Conservation (phyloP, 2,329 filamentous ascomycete genomes). For the Colletotrichum cordylinicola region DNA sequence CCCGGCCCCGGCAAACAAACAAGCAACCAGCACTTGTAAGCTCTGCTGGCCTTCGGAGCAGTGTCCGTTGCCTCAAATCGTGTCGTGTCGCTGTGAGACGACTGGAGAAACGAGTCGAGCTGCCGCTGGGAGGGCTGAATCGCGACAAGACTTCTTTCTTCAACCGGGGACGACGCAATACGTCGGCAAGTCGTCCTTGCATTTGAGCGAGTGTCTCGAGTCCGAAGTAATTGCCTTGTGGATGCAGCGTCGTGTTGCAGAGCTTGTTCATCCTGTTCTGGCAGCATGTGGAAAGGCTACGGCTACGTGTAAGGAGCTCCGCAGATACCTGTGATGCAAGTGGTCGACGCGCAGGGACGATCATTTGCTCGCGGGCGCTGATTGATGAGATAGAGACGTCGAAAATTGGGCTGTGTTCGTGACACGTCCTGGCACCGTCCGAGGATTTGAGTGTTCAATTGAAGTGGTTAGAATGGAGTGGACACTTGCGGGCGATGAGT, state of each 20-base stretch:
- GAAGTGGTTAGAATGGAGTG: neutral
- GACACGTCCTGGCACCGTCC: neutral
- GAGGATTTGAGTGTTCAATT: neutral
- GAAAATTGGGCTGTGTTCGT: neutral
- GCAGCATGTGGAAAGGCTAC: neutral
- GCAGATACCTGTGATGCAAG: neutral
- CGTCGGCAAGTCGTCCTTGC: neutral
- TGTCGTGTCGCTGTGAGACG: neutral
- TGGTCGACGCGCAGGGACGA: neutral
- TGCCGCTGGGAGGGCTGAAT: neutral
- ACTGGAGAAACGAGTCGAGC: neutral
- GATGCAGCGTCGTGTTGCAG: neutral
- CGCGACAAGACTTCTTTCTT: neutral
- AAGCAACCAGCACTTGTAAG: neutral
- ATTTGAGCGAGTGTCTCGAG: neutral
- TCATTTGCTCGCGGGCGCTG: neutral
- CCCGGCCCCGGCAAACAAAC: neutral
- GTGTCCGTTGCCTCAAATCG: conserved; percentile 9
- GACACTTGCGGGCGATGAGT: neutral
- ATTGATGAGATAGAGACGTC: neutral
- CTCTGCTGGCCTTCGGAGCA: conserved; percentile 3
- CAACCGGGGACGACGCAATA: neutral
- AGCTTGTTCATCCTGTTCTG: neutral
- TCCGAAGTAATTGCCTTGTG: neutral
- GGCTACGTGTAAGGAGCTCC: neutral